These are phyloP conservation scores for Hortiboletus flavorubellus DNA, from an alignment of 768 basidiomycete species.

Conservation along the genomic window DNA sequence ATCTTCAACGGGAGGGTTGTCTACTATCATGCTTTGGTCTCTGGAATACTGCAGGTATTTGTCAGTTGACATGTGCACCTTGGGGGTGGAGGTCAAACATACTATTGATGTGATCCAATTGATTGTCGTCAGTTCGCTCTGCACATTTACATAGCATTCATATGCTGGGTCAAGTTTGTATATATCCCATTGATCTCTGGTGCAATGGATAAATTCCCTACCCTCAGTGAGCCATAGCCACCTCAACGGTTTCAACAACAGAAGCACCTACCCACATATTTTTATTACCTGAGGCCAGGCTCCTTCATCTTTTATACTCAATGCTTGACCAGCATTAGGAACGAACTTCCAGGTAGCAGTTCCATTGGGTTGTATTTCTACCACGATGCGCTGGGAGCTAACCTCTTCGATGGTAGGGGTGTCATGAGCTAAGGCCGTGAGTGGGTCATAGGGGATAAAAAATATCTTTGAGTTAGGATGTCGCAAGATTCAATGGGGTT, in stretches of 20 bases:
- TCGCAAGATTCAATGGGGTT: neutral
- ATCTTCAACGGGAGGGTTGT: neutral
- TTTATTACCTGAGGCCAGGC: neutral
- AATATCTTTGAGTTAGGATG: neutral
- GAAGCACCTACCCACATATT: neutral
- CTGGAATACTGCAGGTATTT: neutral
- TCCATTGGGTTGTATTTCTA: neutral
- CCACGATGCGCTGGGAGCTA: neutral
- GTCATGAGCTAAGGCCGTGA: neutral
- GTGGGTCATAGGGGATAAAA: neutral
- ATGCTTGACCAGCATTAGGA: neutral
- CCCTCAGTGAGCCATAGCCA: neutral
- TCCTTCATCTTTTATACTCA: neutral
- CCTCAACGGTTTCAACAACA: neutral
- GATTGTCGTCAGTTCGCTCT: neutral
- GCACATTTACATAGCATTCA: neutral
- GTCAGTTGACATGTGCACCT: neutral
- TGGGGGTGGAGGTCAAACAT: neutral
- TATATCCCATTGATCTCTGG: neutral
- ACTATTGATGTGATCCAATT: neutral
- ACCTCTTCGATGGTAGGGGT: neutral
- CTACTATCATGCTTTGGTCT: neutral
- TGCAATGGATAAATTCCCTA: neutral
- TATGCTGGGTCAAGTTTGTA: neutral
- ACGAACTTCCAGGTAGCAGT: neutral